These are phyloP conservation scores for Pichia thaimueangensis DNA, from an alignment of 805 yeast species.

Conservation along the genomic window DNA sequence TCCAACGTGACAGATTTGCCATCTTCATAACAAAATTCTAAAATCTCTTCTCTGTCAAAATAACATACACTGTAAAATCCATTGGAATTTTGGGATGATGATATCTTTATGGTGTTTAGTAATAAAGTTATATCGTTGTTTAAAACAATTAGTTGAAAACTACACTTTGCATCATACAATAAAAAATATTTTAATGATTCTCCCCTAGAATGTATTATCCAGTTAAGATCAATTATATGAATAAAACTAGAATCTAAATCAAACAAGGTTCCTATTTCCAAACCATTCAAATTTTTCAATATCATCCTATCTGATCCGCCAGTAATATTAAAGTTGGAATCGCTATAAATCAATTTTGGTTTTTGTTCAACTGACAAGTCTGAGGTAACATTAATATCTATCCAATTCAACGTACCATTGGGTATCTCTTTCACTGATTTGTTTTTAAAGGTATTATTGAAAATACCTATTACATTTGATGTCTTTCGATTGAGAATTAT, in stretches of 20 bases:
- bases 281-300: constrained; percentile 2
- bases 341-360: background rate
- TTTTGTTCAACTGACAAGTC: background rate
- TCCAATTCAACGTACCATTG: background rate
- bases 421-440: background rate
- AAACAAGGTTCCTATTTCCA: constrained; percentile 8
- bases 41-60: constrained; percentile 9
- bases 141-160: constrained; percentile 8
- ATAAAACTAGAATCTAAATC: background rate
- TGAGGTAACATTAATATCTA: background rate
- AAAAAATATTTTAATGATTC: constrained; percentile 7
- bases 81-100: background rate
- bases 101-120: background rate
- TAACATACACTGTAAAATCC: constrained; percentile 1
- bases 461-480: constrained; percentile 7
- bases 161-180: constrained; percentile 10
- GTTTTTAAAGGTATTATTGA: background rate
- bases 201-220: constrained; percentile 10
- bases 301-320: background rate
- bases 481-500: background rate
- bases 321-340: constrained; percentile 5
- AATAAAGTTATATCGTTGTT: background rate
- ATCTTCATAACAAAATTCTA: constrained; percentile 9
- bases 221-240: constrained; percentile 9
- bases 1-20: constrained; percentile 2